Conservation (phyloP, 1,284 basidiomycete genomes). For the Thecaphora thlaspeos region DNA sequence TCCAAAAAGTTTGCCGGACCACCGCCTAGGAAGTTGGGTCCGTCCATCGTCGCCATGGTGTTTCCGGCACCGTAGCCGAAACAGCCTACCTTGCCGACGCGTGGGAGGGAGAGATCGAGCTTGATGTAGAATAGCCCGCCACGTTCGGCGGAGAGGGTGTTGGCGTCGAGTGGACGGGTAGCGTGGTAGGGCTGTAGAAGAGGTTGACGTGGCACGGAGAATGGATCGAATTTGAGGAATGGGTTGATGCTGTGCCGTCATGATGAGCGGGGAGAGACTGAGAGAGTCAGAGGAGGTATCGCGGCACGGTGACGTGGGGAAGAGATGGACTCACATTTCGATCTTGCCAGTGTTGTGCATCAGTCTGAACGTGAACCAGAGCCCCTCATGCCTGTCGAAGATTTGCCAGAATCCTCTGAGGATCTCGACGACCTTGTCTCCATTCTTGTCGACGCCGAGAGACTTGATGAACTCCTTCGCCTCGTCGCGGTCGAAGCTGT, state of each 20-base stretch:
- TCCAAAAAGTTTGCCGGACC: constrained; percentile 46
- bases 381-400: constrained; percentile 30
- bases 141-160: constrained; percentile 32
- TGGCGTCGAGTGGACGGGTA: constrained; percentile 17
- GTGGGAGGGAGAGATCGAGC: constrained; percentile 12
- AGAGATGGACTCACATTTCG: background rate
- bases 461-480: background rate
- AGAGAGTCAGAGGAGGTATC: background rate
- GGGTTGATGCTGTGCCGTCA: constrained; percentile 7
- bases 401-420: constrained; percentile 19
- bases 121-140: constrained; percentile 44
- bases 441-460: background rate
- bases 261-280: too few species aligned
- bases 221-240: constrained; percentile 42
- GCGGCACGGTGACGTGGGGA: background rate
- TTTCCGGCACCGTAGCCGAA: constrained; percentile 50
- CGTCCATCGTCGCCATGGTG: constrained; percentile 49
- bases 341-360: background rate
- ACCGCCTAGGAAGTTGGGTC: constrained; percentile 33
- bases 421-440: background rate
- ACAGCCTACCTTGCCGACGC: constrained; percentile 36
- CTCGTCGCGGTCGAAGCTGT: background rate
- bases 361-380: constrained; percentile 41
- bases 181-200: constrained; percentile 21
- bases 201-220: constrained; percentile 29